Conservation (phyloP, 768 basidiomycete genomes). For the Agrocybe pediades region DNA sequence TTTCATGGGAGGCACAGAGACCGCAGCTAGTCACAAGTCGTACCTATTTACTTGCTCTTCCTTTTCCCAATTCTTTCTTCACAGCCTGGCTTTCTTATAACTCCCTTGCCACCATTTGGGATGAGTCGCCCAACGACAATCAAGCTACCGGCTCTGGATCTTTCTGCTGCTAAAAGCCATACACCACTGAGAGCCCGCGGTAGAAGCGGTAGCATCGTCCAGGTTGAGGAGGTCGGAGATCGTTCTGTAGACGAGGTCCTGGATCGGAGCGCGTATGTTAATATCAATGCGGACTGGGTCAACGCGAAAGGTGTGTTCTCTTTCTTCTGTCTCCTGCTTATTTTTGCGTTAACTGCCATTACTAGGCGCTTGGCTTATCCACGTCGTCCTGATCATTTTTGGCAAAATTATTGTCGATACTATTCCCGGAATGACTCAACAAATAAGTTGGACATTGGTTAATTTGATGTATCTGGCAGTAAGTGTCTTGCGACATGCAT, state of each 20-base stretch:
- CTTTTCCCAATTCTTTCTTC: conserved; percentile 6
- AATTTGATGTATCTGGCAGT: conserved; percentile 91
- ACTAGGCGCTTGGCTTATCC: conserved; percentile 96
- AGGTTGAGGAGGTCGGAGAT: conserved; percentile 81
- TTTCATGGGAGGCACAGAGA: neutral
- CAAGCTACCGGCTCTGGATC: conserved; percentile 54
- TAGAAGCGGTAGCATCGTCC: conserved; percentile 78
- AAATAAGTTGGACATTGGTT: conserved; percentile 94
- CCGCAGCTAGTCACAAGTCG: neutral
- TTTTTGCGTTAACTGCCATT: conserved; percentile 4
- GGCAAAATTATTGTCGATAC: conserved; percentile 95
- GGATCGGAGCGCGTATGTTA: conserved; percentile 79
- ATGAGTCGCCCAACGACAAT: conserved; percentile 59
- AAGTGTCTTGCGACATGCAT: conserved; percentile 30
- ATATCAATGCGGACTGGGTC: conserved; percentile 92
- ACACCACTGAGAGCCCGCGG: conserved; percentile 43
- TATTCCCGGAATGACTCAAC: conserved; percentile 90
- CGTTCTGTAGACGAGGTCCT: conserved; percentile 71
- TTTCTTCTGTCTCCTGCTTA: conserved; percentile 1
- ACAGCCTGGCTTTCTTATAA: conserved; percentile 9
- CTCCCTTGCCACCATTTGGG: conserved; percentile 15
- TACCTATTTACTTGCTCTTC: too few species aligned
- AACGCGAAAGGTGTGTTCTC: conserved; percentile 78
- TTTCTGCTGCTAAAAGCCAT: conserved; percentile 31
- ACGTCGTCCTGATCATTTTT: conserved; percentile 86